A percentile compares a stretch with the other conserved stretches of the same genome.
These are phyloP conservation scores for Globisporangium spinosum DNA, from an alignment of 352 stramenopile species.

Conservation along the genomic window DNA sequence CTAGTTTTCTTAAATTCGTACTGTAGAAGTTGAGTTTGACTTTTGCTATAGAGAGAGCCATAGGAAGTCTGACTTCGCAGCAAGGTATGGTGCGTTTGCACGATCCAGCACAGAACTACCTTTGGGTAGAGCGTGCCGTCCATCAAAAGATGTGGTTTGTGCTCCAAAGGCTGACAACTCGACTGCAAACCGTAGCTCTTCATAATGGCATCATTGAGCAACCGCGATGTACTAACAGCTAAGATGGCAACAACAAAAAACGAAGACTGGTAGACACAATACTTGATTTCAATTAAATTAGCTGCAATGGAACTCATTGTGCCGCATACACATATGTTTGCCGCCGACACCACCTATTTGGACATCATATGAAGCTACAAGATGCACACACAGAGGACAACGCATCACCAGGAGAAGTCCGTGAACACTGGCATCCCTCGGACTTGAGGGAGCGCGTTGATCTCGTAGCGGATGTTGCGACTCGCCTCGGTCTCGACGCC, in stretches of 20 bases:
- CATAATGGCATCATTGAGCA: too few species aligned
- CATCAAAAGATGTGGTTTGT: neutral
- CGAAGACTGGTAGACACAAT: too few species aligned
- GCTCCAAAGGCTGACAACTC: neutral
- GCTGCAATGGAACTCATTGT: too few species aligned
- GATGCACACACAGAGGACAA: neutral
- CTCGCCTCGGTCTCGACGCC: conserved; percentile 15
- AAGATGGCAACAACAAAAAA: too few species aligned
- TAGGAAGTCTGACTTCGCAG: neutral
- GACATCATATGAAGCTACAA: neutral
- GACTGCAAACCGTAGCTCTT: neutral
- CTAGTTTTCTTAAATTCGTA: neutral
- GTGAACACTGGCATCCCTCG: conserved; percentile 5
- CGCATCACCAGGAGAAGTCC: neutral
- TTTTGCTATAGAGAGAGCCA: neutral
- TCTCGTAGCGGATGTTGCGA: conserved; percentile 12
- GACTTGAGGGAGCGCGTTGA: conserved; percentile 15
- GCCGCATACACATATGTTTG: too few species aligned
- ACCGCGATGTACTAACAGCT: neutral
- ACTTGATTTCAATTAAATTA: too few species aligned
- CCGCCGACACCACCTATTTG: neutral
- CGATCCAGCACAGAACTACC: neutral
- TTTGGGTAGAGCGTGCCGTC: neutral
- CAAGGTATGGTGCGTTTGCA: neutral
- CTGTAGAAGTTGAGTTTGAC: neutral